Evolutionary conservation across 331 rosid genomes (phyloP).

Genomic region (Quercus tomentella): DNA sequence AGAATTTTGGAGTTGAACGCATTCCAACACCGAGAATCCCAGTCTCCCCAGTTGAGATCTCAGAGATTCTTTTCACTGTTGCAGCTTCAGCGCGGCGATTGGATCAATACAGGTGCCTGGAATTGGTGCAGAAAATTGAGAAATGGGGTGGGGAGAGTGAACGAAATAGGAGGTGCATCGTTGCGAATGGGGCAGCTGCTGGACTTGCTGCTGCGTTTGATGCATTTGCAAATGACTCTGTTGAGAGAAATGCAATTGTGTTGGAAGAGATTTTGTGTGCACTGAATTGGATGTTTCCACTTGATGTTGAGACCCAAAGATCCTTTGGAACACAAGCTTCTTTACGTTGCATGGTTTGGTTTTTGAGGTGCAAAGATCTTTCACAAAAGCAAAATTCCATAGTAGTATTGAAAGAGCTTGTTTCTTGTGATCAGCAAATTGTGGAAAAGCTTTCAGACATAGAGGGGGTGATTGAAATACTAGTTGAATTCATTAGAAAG

Average conservation of each 20-base stretch:
- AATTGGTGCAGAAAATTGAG: constrained; percentile 34
- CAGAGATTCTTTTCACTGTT: constrained; percentile 26
- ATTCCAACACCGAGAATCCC: constrained; percentile 71
- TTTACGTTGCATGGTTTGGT: constrained; percentile 53
- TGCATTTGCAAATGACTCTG: constrained; percentile 40
- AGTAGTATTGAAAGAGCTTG: constrained; percentile 47
- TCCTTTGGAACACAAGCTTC: constrained; percentile 51
- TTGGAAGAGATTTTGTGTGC: constrained; percentile 53
- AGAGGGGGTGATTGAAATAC: constrained; percentile 40
- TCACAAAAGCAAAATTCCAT: constrained; percentile 49
- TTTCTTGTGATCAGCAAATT: constrained; percentile 32
- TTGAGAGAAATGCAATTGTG: constrained; percentile 27
- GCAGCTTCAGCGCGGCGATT: constrained; percentile 14
- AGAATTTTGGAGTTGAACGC: constrained; percentile 49
- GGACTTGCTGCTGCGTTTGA: constrained; percentile 50
- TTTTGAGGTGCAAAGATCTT: constrained; percentile 45
- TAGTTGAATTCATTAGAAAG: constrained; percentile 44
- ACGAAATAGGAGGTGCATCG: constrained; percentile 44
- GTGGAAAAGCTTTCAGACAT: constrained; percentile 39
- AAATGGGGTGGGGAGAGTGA: constrained; percentile 55
- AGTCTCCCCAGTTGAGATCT: constrained; percentile 30
- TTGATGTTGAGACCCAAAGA: constrained; percentile 42
- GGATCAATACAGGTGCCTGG: constrained; percentile 40
- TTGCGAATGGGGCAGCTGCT: constrained; percentile 47
- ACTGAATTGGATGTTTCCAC: constrained; percentile 62